phyloP scores from a whole-genome alignment of 495 filamentous ascomycete species.

The Hypoxylon subgilvum region DNA sequence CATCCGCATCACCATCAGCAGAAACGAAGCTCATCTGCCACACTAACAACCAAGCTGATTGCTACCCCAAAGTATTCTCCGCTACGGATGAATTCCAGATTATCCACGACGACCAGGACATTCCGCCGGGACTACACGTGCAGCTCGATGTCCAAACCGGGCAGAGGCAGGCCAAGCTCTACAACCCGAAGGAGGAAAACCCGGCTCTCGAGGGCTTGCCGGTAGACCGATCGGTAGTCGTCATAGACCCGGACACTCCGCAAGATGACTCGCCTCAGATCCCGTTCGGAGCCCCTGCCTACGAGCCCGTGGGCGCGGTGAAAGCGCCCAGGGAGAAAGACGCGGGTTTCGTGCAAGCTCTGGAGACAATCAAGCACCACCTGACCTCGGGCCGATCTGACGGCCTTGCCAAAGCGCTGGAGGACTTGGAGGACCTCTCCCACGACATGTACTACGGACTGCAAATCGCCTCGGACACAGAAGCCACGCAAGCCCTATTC shows the following conservation, averaged over 20 bases:
- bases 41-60: conserved; percentile 60
- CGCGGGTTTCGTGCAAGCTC: conserved; percentile 50
- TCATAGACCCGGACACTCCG: conserved; percentile 50
- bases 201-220: conserved; percentile 52
- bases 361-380: conserved; percentile 52
- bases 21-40: conserved; percentile 67
- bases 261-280: conserved; percentile 35
- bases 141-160: conserved; percentile 68
- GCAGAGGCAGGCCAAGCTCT: conserved; percentile 65
- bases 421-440: conserved; percentile 61
- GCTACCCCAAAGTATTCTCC: conserved; percentile 68
- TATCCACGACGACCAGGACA: conserved; percentile 66
- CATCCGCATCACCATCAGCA: conserved; percentile 40
- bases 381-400: not conserved
- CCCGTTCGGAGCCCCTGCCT: conserved; percentile 50
- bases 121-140: conserved; percentile 68
- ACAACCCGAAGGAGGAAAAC: conserved; percentile 56
- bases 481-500: conserved; percentile 52
- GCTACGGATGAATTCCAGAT: conserved; percentile 66
- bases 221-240: conserved; percentile 53
- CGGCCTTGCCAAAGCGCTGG: conserved; percentile 50
- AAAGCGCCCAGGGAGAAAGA: conserved; percentile 50
- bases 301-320: conserved; percentile 59
- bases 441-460: conserved; percentile 76
- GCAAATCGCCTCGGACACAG: conserved; percentile 59